Percentiles rank a stretch among this genome's conserved stretches.
Evolutionary conservation across 2,329 filamentous ascomycete species (phyloP).

Genomic region (Aaosphaeria pasadenensis): DNA sequence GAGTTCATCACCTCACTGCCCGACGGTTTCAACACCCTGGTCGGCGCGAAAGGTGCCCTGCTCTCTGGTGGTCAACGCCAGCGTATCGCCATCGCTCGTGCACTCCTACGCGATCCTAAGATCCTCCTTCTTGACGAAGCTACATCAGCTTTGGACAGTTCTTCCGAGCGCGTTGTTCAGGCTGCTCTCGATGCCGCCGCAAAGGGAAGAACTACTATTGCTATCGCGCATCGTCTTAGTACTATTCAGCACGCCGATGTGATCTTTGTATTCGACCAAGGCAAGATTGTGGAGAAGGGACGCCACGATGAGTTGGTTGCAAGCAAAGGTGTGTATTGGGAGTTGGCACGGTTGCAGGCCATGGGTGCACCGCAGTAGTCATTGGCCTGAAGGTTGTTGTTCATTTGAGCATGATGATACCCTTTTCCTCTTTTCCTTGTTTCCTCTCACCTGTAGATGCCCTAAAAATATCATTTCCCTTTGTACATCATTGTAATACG

Average conservation of each 20-base stretch:
- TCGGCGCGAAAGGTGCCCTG: slow-evolving; percentile 74
- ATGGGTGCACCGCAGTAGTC: slow-evolving; percentile 32
- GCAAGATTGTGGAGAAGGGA: slow-evolving; percentile 79
- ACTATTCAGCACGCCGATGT: slow-evolving; percentile 94
- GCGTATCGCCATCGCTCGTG: slow-evolving; percentile 88
- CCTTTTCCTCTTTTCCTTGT: too few species aligned
- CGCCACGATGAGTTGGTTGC: slow-evolving; percentile 63
- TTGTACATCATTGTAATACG: too few species aligned
- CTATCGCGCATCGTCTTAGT: slow-evolving; percentile 85
- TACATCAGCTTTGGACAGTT: slow-evolving; percentile 36
- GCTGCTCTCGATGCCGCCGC: slow-evolving; percentile 77
- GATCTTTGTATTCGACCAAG: slow-evolving; percentile 96
- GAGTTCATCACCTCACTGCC: slow-evolving; percentile 34
- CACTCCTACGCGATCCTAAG: slow-evolving; percentile 86
- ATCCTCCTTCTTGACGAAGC: slow-evolving; percentile 57
- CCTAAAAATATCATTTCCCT: too few species aligned
- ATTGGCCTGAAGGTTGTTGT: too few species aligned
- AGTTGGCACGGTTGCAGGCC: slow-evolving; percentile 32
- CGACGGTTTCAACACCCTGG: slow-evolving; percentile 80
- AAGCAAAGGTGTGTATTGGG: slow-evolving; percentile 40
- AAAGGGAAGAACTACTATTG: slow-evolving; percentile 86
- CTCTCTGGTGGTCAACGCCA: slow-evolving; percentile 83
- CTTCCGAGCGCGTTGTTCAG: slow-evolving; percentile 71
- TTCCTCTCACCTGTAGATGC: too few species aligned
- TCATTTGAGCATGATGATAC: too few species aligned